Evolutionary conservation across 495 filamentous ascomycete genomes (phyloP).

Genomic region (Penicillium diatomitis): DNA sequence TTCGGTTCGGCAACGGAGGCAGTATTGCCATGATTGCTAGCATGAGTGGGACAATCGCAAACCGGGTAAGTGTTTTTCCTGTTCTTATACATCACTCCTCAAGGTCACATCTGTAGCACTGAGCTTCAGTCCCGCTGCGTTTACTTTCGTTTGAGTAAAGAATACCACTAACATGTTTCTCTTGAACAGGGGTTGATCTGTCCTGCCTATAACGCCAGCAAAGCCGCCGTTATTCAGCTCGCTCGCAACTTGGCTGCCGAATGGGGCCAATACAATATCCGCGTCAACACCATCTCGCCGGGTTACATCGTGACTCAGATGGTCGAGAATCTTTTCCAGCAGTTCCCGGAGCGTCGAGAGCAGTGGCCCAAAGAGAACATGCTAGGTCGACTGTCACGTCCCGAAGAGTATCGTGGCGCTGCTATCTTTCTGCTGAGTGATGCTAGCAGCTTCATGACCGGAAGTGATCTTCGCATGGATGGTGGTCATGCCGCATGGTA

Average conservation of each 20-base stretch:
- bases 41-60: conserved; percentile 67
- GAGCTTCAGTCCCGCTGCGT: no score
- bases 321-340: conserved; percentile 69
- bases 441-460: conserved; percentile 83
- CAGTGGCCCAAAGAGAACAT: conserved; percentile 87
- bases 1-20: conserved; percentile 60
- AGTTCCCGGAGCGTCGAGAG: conserved; percentile 62
- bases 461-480: conserved; percentile 69
- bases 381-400: conserved; percentile 69
- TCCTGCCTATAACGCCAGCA: conserved; percentile 85
- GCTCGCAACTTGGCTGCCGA: conserved; percentile 76
- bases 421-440: conserved; percentile 81
- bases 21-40: conserved; percentile 64
- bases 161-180: background rate
- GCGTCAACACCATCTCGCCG: conserved; percentile 90
- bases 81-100: no score
- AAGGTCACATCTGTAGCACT: no score
- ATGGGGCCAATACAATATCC: conserved; percentile 81
- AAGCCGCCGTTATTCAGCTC: conserved; percentile 80
- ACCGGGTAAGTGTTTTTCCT: conserved; percentile 36
- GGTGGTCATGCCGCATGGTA: conserved; percentile 79
- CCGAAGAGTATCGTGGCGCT: conserved; percentile 72
- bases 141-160: no score
- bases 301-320: conserved; percentile 93
- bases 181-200: conserved; percentile 51